A percentile compares a stretch with the other conserved stretches of the same genome.
Conservation (phyloP, 2,329 filamentous ascomycete genomes). For the Pseudogymnoascus sp. region DNA sequence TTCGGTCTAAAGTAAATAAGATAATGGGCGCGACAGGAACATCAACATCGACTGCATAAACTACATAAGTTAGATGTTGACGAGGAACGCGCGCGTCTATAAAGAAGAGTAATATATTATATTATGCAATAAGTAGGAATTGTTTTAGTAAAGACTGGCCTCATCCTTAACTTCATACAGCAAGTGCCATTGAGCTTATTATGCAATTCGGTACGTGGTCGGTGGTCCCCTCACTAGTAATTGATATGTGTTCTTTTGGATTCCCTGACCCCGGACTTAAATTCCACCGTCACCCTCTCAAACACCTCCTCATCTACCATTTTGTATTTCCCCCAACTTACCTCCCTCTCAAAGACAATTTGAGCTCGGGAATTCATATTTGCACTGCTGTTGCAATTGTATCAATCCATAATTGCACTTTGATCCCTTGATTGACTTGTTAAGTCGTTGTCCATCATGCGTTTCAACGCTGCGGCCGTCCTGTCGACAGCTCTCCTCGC, state of each 20-base stretch:
- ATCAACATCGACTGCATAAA: neutral
- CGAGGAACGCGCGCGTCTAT: neutral
- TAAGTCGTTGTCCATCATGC: slow-evolving; percentile 51
- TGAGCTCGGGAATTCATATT: slow-evolving; percentile 3
- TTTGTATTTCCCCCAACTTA: slow-evolving; percentile 18
- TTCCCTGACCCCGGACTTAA: slow-evolving; percentile 3
- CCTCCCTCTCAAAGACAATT: slow-evolving; percentile 1
- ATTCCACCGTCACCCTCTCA: slow-evolving; percentile 3
- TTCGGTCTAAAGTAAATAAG: neutral
- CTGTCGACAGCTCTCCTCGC: slow-evolving; percentile 67
- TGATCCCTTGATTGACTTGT: slow-evolving; percentile 16
- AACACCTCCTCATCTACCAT: slow-evolving; percentile 12
- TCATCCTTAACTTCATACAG: slow-evolving; percentile 1
- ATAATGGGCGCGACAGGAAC: neutral
- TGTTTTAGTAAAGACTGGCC: neutral
- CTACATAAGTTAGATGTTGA: neutral
- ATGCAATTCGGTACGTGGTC: neutral
- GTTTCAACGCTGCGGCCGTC: slow-evolving; percentile 70
- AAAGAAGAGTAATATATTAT: neutral
- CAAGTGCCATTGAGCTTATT: neutral
- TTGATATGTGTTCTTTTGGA: slow-evolving; percentile 7
- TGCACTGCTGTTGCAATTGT: slow-evolving; percentile 6
- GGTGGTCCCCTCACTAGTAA: neutral
- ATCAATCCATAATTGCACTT: slow-evolving; percentile 3
- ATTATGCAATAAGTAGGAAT: neutral